Evolutionary conservation across 2,329 filamentous ascomycete species (phyloP).

Genomic region (Venturia aucupariae): DNA sequence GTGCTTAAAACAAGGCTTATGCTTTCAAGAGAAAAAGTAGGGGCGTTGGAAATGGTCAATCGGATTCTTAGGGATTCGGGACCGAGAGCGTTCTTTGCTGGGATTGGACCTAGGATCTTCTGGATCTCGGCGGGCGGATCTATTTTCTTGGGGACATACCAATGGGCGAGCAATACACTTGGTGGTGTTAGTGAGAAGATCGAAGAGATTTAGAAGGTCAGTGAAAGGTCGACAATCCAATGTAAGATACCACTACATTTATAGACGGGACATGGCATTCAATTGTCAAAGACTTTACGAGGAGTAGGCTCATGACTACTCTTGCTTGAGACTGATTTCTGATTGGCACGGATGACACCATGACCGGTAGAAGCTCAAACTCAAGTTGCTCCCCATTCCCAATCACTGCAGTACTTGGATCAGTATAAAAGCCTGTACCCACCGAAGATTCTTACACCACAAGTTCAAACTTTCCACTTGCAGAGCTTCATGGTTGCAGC

Average conservation of each 20-base stretch:
- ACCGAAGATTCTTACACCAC: too few species aligned
- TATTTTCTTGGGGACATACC: constrained; percentile 89
- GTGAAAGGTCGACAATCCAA: neutral
- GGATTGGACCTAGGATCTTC: constrained; percentile 70
- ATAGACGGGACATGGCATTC: neutral
- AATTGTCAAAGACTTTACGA: neutral
- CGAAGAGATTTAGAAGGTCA: neutral
- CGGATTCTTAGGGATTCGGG: constrained; percentile 58
- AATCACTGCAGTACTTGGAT: too few species aligned
- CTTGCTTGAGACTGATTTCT: too few species aligned
- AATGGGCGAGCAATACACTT: constrained; percentile 64
- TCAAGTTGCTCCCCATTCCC: too few species aligned
- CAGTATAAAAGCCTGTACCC: too few species aligned
- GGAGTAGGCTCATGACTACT: neutral
- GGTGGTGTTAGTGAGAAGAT: neutral
- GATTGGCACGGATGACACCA: too few species aligned
- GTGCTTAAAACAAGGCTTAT: constrained; percentile 96
- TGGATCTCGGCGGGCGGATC: constrained; percentile 95
- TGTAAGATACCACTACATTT: constrained; percentile 5
- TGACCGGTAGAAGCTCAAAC: too few species aligned
- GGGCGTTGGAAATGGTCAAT: constrained; percentile 49
- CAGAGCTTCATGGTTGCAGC: too few species aligned
- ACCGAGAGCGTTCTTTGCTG: constrained; percentile 61
- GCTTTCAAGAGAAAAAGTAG: constrained; percentile 63
- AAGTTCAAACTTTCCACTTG: too few species aligned